Base-by-base conservation (phyloP, 768 basidiomycete genomes). In the Russula dissimulans region DNA sequence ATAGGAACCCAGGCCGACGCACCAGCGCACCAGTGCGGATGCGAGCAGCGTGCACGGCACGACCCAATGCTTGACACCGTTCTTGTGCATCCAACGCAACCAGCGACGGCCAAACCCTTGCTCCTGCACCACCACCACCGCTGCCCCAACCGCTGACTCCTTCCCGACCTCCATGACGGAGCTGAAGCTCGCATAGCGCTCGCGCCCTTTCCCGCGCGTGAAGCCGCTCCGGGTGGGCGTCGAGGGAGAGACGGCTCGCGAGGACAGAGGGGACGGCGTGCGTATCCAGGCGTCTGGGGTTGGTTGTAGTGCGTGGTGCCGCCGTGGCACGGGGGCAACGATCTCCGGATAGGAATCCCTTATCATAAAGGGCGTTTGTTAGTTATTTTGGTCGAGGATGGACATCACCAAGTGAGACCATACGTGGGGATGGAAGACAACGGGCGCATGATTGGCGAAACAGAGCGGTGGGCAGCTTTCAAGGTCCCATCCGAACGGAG, bases 1-100 rank as follows among this genome's bases (percentile, higher is more conserved):
- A 73, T 93, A 94, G 18, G 83, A 80, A 15, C 87, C 90, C 32
- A 94, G 66, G 14, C 90, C 86, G 34, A 89, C 75, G 59, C 78
- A 78, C 75, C 83, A 82, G 70, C 87, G 91, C 57, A 90, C 72
- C 68, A 82, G 74, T 2, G 77, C 74, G 1, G 84, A 76, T 3
- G 76, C 75, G 0, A 78, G 72, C n/a, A 91, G 70, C 9, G 78
- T 74, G 46, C 72, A 71, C 3, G 86, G 84, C 1, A 87, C 69
- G 7, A 87, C 78, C 80, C 80, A 86, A 2, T 70, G 67, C 65
- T 78, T 83, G 69, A 88, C 69, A 17, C 78, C 79, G 38, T 80
- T 76, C 64, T 79, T 84, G 62, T 89, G 86, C 86, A 91, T 88
- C 88, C 87, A 92, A 45, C 84, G 77, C 42, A 89, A 75, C 84